Evolutionary conservation across 2,329 filamentous ascomycete genomes (phyloP).

Genomic region (Passalora sequoiae): DNA sequence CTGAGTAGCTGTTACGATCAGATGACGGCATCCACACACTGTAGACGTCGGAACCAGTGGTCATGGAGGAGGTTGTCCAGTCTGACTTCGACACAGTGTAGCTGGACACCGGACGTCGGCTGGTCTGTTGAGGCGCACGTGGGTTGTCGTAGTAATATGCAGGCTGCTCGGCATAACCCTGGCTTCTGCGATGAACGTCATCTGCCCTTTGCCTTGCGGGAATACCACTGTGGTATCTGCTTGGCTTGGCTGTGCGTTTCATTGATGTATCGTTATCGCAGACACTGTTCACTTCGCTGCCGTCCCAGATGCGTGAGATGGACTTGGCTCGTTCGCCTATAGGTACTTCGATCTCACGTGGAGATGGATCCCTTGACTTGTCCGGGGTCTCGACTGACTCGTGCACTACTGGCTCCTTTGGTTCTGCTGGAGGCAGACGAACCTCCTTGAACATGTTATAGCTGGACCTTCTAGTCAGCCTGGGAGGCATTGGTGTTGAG

Average conservation of each 20-base stretch:
- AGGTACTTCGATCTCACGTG: conserved; percentile 55
- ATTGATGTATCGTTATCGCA: conserved; percentile 14
- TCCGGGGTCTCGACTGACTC: conserved; percentile 12
- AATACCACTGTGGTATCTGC: conserved; percentile 22
- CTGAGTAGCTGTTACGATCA: conserved; percentile 31
- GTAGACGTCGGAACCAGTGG: conserved; percentile 28
- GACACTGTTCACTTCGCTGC: conserved; percentile 35
- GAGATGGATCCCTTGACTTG: conserved; percentile 26
- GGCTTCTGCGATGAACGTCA: conserved; percentile 11
- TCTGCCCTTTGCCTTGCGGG: conserved; percentile 13
- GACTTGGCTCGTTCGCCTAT: conserved; percentile 54
- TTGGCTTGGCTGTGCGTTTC: conserved; percentile 21
- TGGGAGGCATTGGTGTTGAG: conserved; percentile 54
- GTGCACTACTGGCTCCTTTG: conserved; percentile 12
- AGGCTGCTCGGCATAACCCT: conserved; percentile 19
- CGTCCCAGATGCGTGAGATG: conserved; percentile 44
- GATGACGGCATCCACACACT: conserved; percentile 48
- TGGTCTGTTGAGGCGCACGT: conserved; percentile 8
- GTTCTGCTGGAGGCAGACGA: conserved; percentile 10
- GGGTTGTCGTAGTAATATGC: conserved; percentile 23
- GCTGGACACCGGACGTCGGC: conserved; percentile 17
- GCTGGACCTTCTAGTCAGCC: conserved; percentile 50
- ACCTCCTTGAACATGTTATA: conserved; percentile 38
- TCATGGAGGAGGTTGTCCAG: conserved; percentile 22
- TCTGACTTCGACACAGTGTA: conserved; percentile 25